These are phyloP conservation scores for Rhizophora mangle DNA, from an alignment of 345 rosid genomes.

Conservation along the genomic window DNA sequence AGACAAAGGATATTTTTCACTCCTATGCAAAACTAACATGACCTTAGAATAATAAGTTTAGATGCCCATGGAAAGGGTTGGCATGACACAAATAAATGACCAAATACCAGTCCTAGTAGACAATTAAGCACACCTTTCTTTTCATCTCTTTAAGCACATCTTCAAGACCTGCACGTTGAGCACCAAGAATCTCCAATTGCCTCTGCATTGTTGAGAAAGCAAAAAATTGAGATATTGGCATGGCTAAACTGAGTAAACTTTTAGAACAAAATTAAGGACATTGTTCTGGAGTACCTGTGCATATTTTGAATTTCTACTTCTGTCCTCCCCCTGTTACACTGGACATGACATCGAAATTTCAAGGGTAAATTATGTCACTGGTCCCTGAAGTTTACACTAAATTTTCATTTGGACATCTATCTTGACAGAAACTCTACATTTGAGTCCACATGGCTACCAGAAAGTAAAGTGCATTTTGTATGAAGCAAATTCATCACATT, in stretches of 20 bases:
- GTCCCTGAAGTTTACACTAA: too few relatives aligned
- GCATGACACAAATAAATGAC: background rate
- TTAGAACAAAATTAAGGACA: background rate
- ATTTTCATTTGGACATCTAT: too few relatives aligned
- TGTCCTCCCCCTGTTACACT: too few relatives aligned
- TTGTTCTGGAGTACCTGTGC: too few relatives aligned
- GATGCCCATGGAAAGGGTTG: background rate
- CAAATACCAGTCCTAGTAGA: constrained; percentile 2
- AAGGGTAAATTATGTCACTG: too few relatives aligned
- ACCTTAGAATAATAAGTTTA: background rate
- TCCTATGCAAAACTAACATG: background rate
- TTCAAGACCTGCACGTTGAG: constrained; percentile 97
- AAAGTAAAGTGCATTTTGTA: too few relatives aligned
- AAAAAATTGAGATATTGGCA: background rate
- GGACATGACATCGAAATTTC: too few relatives aligned
- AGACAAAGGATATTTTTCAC: background rate
- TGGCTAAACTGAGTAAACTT: background rate
- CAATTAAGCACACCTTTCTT: constrained; percentile 62
- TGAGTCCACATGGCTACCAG: too few relatives aligned
- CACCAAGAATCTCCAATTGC: constrained; percentile 93
- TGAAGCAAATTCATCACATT: too few relatives aligned
- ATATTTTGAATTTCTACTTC: too few relatives aligned
- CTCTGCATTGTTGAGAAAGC: constrained; percentile 53
- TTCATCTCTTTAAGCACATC: constrained; percentile 99
- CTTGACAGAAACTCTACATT: too few relatives aligned